These are phyloP conservation scores for Pyrus bretschneideri DNA, from an alignment of 306 rosid genomes.

Conservation along the genomic window DNA sequence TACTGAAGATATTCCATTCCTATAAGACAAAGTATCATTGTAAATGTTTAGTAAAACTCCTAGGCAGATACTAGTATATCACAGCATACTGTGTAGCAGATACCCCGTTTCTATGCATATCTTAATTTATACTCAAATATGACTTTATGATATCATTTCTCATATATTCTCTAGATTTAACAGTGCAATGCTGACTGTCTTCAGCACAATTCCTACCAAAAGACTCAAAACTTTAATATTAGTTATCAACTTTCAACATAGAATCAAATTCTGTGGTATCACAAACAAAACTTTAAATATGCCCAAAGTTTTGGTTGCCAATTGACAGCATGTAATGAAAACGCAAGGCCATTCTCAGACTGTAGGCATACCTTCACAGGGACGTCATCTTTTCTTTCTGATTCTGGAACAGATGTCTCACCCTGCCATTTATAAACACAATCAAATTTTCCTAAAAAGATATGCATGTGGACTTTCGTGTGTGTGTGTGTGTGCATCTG, in stretches of 20 bases:
- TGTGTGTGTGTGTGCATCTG: neutral
- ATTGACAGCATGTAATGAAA: neutral
- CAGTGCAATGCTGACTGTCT: neutral
- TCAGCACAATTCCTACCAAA: neutral
- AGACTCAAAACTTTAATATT: neutral
- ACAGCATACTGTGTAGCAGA: neutral
- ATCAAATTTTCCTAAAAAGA: neutral
- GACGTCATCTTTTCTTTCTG: conserved; percentile 49
- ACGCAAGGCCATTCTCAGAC: neutral
- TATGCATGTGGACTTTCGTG: neutral
- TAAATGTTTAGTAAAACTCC: neutral
- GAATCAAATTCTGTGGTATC: neutral
- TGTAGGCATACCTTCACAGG: conserved; percentile 55
- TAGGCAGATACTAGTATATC: neutral
- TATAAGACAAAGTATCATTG: neutral
- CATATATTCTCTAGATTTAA: neutral
- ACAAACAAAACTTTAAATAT: neutral
- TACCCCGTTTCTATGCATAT: neutral
- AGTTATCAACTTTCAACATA: neutral
- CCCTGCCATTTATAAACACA: conserved; percentile 61
- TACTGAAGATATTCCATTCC: neutral
- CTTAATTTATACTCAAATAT: neutral
- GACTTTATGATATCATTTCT: neutral
- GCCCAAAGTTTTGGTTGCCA: neutral
- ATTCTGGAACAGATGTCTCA: conserved; percentile 59